A percentile compares a stretch with the other conserved stretches of the same genome.
phyloP scores from a whole-genome alignment of 2,329 filamentous ascomycete species.

The Scopulariopsis brevicaulis region DNA sequence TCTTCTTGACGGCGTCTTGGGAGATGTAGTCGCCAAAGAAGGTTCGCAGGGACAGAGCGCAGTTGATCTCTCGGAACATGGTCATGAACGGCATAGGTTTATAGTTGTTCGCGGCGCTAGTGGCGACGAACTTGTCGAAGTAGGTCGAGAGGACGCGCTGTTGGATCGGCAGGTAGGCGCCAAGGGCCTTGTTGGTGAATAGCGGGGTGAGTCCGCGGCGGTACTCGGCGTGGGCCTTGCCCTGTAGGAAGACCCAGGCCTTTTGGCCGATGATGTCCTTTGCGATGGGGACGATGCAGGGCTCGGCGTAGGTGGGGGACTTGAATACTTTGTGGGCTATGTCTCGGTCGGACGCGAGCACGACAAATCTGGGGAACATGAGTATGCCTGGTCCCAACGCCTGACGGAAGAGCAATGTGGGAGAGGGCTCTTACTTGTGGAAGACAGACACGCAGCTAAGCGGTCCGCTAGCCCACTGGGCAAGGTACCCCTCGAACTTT shows the following conservation, averaged over 20 bases:
- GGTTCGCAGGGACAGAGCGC: conserved; percentile 65
- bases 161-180: conserved; percentile 60
- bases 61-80: conserved; percentile 67
- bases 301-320: conserved; percentile 62
- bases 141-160: conserved; percentile 63
- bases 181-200: conserved; percentile 62
- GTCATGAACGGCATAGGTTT: conserved; percentile 58
- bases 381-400: not conserved
- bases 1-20: conserved; percentile 58
- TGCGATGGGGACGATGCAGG: conserved; percentile 67
- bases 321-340: conserved; percentile 77
- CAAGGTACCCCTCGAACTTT: conserved; percentile 60
- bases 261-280: conserved; percentile 60
- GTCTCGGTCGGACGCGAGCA: conserved; percentile 66
- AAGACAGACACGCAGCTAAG: conserved; percentile 77
- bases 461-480: conserved; percentile 68
- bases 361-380: conserved; percentile 50
- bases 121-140: conserved; percentile 54
- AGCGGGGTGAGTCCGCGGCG: conserved; percentile 64
- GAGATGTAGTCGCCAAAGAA: conserved; percentile 75
- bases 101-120: conserved; percentile 39
- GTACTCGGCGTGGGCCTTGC: conserved; percentile 66
- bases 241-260: conserved; percentile 73
- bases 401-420: not conserved
- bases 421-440: conserved; percentile 52